These are phyloP conservation scores for Pythium rishiriense DNA, from an alignment of 352 stramenopile species.

Conservation along the genomic window DNA sequence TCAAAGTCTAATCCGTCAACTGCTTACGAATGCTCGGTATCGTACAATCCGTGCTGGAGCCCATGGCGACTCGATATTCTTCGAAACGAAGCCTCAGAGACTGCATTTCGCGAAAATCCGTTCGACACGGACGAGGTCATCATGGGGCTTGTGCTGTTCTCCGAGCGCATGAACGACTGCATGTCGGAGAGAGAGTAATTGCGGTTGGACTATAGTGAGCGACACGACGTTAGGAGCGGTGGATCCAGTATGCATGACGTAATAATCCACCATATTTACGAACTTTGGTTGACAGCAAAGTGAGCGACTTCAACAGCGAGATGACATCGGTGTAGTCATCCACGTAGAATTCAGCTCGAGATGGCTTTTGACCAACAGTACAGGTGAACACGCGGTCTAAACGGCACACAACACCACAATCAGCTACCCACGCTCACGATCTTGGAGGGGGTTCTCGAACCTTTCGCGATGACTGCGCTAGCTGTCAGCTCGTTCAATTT, in stretches of 20 bases:
- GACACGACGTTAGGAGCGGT: too few relatives aligned
- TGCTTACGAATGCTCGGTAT: neutral
- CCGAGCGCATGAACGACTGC: conserved; percentile 66
- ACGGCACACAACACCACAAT: conserved; percentile 12
- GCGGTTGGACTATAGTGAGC: conserved; percentile 79
- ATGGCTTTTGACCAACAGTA: conserved; percentile 98
- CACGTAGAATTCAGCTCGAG: conserved; percentile 95
- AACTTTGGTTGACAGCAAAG: conserved; percentile 78
- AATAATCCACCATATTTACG: neutral
- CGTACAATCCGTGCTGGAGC: conserved; percentile 53
- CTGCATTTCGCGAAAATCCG: conserved; percentile 41
- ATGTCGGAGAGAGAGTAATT: conserved; percentile 86
- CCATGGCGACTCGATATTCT: conserved; percentile 52
- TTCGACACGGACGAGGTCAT: conserved; percentile 48
- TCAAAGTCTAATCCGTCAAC: too few relatives aligned
- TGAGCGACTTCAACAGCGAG: conserved; percentile 85
- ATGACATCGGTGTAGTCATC: conserved; percentile 96
- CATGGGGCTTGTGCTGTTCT: conserved; percentile 43
- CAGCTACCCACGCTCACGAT: neutral
- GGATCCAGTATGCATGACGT: too few relatives aligned
- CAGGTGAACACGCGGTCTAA: conserved; percentile 92
- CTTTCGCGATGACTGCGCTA: conserved; percentile 41
- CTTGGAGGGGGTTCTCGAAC: conserved; percentile 17
- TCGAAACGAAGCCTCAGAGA: conserved; percentile 54
- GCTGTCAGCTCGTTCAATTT: conserved; percentile 56